Evolutionary conservation across 2,329 filamentous ascomycete genomes (phyloP), one percentile per base, ranked within the genome.

Genomic region (Alternaria sp.): DNA sequence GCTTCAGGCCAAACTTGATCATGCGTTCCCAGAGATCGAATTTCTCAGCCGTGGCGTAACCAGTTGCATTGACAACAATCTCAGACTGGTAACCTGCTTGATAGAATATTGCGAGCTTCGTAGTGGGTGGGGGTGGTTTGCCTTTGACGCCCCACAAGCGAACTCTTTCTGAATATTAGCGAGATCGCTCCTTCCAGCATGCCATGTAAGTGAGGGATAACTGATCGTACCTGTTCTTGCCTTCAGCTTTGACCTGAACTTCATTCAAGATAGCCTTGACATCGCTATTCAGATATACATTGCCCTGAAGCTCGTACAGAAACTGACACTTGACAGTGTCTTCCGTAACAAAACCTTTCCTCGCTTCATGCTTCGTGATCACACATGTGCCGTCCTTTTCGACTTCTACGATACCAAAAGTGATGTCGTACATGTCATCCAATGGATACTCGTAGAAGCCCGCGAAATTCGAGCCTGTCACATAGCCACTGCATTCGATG

Each of bases 401-500:
- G 18, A 88, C 78, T 58, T 87, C 85, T 1, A 82, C 84, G 60
- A 87, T 85, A 1, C 83, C 84, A 47, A 84, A 84, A 0, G 80
- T 79, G 2, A 84, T 78, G 49, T 83, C 82, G 49, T 84, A 72
- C 23, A 85, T 75, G 0, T 75, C 70, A 8, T 84, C 80, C 1
- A 83, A 60, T 2, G 78, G 64, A 59, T 82, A 81, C 3, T 83
- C 81, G 33, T 84, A 79, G 57, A 84, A 87, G 0, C 85, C 87
- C 0, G 85, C 80, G 63, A 87, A 88, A 65, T 88, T 88, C 0
- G 78, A 83, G 0, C 86, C 87, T 0, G 84, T 85, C 3, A 84
- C 84, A 58, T 88, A 88, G 41, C 75, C 78, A 41, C 75, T 77
- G 58, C 82, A 84, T 60, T 84, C 82, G 43, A 83, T 82, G 18